phyloP scores from a whole-genome alignment of 345 rosid genomes.

The Lepidium sativum region DNA sequence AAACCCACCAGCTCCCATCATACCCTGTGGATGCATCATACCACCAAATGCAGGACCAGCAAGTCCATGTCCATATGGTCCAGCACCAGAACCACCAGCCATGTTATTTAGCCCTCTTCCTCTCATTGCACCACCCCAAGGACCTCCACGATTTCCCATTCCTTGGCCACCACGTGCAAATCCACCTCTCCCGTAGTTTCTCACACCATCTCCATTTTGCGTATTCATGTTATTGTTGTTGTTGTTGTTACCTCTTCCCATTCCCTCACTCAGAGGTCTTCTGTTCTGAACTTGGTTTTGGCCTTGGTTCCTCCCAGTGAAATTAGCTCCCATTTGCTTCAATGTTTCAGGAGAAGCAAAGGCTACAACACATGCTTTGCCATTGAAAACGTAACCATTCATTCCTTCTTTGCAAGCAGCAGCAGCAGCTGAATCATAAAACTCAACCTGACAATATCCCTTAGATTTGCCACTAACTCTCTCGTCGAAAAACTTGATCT shows the following conservation, averaged over 20 bases:
- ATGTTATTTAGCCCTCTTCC: constrained; percentile 66
- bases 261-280: constrained; percentile 59
- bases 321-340: constrained; percentile 75
- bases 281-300: constrained; percentile 64
- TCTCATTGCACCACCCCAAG: constrained; percentile 58
- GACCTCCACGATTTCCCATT: constrained; percentile 47
- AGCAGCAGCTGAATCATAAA: constrained; percentile 58
- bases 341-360: constrained; percentile 78
- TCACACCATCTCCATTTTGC: constrained; percentile 63
- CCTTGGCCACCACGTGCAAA: constrained; percentile 75
- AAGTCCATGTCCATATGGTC: constrained; percentile 64
- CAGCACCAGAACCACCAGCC: constrained; percentile 51
- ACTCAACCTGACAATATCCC: constrained; percentile 88
- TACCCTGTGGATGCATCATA: constrained; percentile 72
- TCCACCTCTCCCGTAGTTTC: constrained; percentile 68
- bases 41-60: constrained; percentile 65
- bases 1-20: constrained; percentile 80
- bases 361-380: constrained; percentile 76
- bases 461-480: constrained; percentile 86
- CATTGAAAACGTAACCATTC: constrained; percentile 63
- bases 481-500: constrained; percentile 80
- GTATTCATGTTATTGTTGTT: constrained; percentile 46
- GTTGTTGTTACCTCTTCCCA: constrained; percentile 48
- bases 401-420: constrained; percentile 80
- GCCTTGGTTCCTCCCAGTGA: constrained; percentile 52